phyloP scores from a whole-genome alignment of 345 rosid genomes.

The Mangifera indica region DNA sequence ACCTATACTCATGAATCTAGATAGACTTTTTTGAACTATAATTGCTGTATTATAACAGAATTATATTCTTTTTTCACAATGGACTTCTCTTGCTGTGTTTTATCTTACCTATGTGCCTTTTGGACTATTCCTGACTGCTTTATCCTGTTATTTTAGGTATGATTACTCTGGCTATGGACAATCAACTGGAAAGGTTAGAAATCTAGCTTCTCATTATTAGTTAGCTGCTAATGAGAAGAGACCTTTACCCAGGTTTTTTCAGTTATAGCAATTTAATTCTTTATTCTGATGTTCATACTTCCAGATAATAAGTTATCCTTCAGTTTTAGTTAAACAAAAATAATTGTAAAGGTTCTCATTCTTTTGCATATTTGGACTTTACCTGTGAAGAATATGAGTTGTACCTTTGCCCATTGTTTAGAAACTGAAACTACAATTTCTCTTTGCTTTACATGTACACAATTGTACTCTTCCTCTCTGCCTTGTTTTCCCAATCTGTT shows the following conservation, averaged over 20 bases:
- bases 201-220: constrained; percentile 13
- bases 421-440: not conserved
- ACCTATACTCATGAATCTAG: not conserved
- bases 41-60: not conserved
- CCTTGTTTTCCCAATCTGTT: not conserved
- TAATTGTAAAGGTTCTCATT: not conserved
- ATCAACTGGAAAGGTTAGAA: constrained; percentile 84
- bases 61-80: not conserved
- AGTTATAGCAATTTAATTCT: not conserved
- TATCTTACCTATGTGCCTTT: constrained; percentile 3
- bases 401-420: not conserved
- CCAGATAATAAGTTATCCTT: not conserved
- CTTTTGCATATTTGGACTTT: not conserved
- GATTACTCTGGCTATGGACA: constrained; percentile 98
- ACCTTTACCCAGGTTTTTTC: constrained; percentile 1
- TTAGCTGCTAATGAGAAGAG: constrained; percentile 15
- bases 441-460: not conserved
- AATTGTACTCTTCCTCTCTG: not conserved
- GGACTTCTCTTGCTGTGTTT: not conserved
- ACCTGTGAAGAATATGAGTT: not conserved
- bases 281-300: not conserved
- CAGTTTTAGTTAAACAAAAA: not conserved
- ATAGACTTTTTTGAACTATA: not conserved
- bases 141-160: constrained; percentile 45
- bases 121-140: constrained; percentile 20